A percentile compares a stretch with the other conserved stretches of the same genome.
Evolutionary conservation across 140 eudicot species (phyloP).

Genomic region (Senecio squalidus): DNA sequence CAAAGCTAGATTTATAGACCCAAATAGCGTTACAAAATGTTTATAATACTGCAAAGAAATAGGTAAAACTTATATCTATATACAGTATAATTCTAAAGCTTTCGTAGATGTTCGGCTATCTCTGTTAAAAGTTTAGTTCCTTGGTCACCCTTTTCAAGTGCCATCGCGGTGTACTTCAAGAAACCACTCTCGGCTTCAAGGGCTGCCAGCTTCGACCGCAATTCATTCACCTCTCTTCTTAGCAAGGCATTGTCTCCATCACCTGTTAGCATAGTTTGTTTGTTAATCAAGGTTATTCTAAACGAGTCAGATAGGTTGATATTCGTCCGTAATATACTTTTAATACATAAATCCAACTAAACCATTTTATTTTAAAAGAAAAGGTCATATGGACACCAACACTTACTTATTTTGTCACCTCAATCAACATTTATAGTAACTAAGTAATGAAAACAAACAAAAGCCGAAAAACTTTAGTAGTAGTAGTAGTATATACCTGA

Average conservation of each 20-base stretch:
- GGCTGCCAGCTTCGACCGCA: constrained; percentile 68
- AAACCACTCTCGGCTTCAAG: constrained; percentile 85
- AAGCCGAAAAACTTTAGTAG: background rate
- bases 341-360: no score
- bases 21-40: no score
- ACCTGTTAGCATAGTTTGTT: constrained; percentile 18
- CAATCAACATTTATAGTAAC: background rate
- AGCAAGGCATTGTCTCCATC: constrained; percentile 36
- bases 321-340: no score
- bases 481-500: constrained; percentile 20
- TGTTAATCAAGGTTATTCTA: background rate
- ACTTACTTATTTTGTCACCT: background rate
- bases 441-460: background rate
- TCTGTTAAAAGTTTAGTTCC: constrained; percentile 76
- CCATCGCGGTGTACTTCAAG: constrained; percentile 68
- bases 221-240: constrained; percentile 47
- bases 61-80: no score
- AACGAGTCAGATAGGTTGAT: background rate
- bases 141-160: constrained; percentile 57
- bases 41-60: no score
- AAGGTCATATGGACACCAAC: no score
- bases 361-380: no score
- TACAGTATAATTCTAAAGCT: constrained; percentile 14
- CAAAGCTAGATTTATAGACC: background rate
- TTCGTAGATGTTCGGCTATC: constrained; percentile 72